Base-by-base conservation (phyloP, 768 basidiomycete genomes). In the Dentipellis fragilis region DNA sequence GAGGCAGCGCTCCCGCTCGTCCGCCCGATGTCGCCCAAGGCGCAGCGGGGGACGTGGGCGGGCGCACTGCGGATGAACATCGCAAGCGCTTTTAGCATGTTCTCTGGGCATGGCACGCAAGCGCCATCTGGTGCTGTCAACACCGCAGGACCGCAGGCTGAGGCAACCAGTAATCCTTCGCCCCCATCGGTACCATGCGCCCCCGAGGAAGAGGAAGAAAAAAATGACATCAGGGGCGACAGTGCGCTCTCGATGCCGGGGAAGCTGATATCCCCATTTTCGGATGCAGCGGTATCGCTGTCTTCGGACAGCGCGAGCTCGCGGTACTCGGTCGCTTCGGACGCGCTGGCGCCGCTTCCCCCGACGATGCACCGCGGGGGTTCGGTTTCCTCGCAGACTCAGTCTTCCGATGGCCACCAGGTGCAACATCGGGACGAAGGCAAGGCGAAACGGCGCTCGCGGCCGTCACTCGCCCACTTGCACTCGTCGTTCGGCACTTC, bases 51-150 rank as follows among this genome's bases (percentile, higher is more conserved):
- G 37, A 50, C 51, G 12, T 62, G 61, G 61, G 54, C 54, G 17
- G 57, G 55, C 46, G 62, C 61, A 3, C 19, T 62, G 42, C 51
- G 51, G 38, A 53, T 37, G 1, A 59, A 59, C 61, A 38, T 58
- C 62, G 48, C 59, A 51, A 10, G 40, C 35, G 58, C 39, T 60
- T 22, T 63, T 17, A 48, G 49, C 22, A 45, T 49, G 7, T 55
- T 58, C 55, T 29, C 59, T 14, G 9, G 54, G n/a, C 19, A 45
- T n/a, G 14, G 42, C n/a, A 3, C 42, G 29, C 29, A 3, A 3
- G 29, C 29, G 29, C 29, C 3, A 29, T 3, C 29, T 29, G 29
- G 29, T 6, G 6, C 6, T 29, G 29, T 6, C 29, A 29, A 6
- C 29, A 29, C 29, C 3, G 3, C 29, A 6, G 29, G 3, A 29